Evolutionary conservation across 306 rosid species (phyloP), one percentile per base, ranked within the genome.

Genomic region (Medicago lupulina): DNA sequence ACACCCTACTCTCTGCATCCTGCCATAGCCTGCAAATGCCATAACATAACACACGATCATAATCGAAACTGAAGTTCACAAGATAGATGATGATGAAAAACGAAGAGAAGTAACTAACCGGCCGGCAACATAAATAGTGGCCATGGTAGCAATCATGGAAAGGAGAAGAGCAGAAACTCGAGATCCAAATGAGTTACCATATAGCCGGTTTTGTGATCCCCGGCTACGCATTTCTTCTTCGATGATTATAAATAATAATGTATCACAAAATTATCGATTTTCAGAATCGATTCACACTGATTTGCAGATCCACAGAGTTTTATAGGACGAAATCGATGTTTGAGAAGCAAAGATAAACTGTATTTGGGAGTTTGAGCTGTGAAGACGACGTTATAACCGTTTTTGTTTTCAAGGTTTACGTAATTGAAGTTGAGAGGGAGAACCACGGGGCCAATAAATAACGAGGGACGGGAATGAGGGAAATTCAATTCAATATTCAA

Each of bases 101-200:
- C 60, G 39, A 61, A 60, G 18, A 66, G 9, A 23, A 23, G 28
- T 23, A 73, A 59, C 83, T 74, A 57, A 91, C 96, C 93, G 82
- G 79, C 90, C 89, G 31, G 91, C 93, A 55, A 87, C 91, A 79
- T 91, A 91, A n/a, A 85, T 59, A 28, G 90, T 82, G 50, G 93
- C 91, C 93, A 88, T 85, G 82, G 96, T 70, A 44, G 96, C 86
- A 51, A 85, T 7, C 90, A 87, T 80, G 34, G 91, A 76, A 23
- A 88, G 68, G 50, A 82, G 34, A 47, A 90, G 85, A 78, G 69
- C 70, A n/a, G 86, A 82, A 21, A 88, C 66, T 39, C 83, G 91
- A 41, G 91, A 88, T 73, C 75, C 88, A 16, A 86, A 85, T 41
- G 85, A 73, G 54, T 77, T 28, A 85, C 88, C 85, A 68, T 80